A percentile compares a stretch with the other conserved stretches of the same genome.
phyloP scores from a whole-genome alignment of 129 eudicot species.

The Flaveria linearis region DNA sequence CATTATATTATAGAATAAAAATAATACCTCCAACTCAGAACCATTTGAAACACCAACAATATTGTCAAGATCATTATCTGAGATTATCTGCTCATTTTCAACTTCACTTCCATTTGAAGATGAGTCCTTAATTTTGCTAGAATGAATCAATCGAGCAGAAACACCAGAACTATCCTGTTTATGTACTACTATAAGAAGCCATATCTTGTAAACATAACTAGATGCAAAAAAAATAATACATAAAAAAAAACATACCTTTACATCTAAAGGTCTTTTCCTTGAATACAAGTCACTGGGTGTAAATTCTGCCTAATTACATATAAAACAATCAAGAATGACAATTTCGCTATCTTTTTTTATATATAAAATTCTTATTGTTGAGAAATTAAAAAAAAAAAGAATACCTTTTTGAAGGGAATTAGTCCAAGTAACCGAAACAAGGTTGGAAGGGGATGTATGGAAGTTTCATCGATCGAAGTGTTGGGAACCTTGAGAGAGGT shows the following conservation, averaged over 20 bases:
- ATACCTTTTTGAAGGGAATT: slow-evolving; percentile 82
- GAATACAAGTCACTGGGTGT: slow-evolving; percentile 78
- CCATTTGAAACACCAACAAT: slow-evolving; percentile 88
- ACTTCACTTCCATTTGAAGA: slow-evolving; percentile 50
- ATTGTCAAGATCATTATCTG: slow-evolving; percentile 81
- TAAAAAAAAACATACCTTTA: slow-evolving; percentile 42
- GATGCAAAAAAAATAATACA: not conserved
- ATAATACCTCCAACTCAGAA: slow-evolving; percentile 76
- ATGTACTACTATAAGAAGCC: slow-evolving; percentile 22
- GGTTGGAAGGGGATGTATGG: slow-evolving; percentile 82
- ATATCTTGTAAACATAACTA: not conserved
- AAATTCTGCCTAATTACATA: slow-evolving; percentile 65
- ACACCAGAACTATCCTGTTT: slow-evolving; percentile 63
- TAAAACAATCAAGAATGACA: slow-evolving; percentile 20
- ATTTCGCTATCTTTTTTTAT: not conserved
- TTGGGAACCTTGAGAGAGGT: slow-evolving; percentile 64
- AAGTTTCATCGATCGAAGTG: slow-evolving; percentile 59
- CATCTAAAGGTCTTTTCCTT: slow-evolving; percentile 65
- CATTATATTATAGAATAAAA: not conserved
- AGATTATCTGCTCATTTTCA: slow-evolving; percentile 71
- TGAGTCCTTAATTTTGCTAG: slow-evolving; percentile 44
- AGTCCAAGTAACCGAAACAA: slow-evolving; percentile 77
- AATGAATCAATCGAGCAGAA: slow-evolving; percentile 50
- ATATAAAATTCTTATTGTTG: not conserved
- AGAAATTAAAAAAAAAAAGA: not conserved